Conservation (phyloP, 306 rosid species). For the Begonia loranthoides region DNA sequence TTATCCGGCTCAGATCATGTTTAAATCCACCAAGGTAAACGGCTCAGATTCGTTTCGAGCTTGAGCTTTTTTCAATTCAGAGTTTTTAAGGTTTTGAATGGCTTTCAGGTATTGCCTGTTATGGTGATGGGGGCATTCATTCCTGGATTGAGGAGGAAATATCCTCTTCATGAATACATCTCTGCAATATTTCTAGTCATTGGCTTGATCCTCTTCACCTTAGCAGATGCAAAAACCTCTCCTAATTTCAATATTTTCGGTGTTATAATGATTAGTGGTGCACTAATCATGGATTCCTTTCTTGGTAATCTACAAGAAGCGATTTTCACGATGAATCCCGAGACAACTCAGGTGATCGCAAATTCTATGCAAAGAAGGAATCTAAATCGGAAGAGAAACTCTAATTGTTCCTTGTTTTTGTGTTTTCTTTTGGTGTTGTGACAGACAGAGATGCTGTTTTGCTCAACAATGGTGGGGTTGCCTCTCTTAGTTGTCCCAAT, state of each 20-base stretch:
- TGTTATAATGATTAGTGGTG: constrained; percentile 79
- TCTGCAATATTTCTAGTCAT: constrained; percentile 39
- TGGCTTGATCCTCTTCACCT: constrained; percentile 51
- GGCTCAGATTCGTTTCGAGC: not conserved
- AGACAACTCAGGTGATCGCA: constrained; percentile 69
- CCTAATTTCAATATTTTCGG: constrained; percentile 88
- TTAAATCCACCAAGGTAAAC: constrained; percentile 47
- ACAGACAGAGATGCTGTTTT: constrained; percentile 58
- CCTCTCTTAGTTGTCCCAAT: constrained; percentile 41
- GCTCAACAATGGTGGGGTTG: constrained; percentile 50
- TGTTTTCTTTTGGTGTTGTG: not conserved
- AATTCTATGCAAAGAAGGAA: too few relatives aligned
- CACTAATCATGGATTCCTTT: constrained; percentile 87
- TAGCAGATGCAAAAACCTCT: constrained; percentile 91
- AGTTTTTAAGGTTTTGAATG: not conserved
- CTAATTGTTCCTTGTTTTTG: too few relatives aligned
- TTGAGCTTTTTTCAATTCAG: not conserved
- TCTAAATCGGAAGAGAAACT: too few relatives aligned
- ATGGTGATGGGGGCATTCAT: constrained; percentile 56
- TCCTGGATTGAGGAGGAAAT: constrained; percentile 57
- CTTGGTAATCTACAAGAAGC: constrained; percentile 97
- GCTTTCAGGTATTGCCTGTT: constrained; percentile 45
- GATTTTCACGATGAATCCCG: constrained; percentile 89
- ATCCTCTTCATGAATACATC: constrained; percentile 38
- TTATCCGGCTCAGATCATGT: constrained; percentile 64